Evolutionary conservation across 495 filamentous ascomycete genomes (phyloP).

Genomic region (Penicillium longicatenatum): DNA sequence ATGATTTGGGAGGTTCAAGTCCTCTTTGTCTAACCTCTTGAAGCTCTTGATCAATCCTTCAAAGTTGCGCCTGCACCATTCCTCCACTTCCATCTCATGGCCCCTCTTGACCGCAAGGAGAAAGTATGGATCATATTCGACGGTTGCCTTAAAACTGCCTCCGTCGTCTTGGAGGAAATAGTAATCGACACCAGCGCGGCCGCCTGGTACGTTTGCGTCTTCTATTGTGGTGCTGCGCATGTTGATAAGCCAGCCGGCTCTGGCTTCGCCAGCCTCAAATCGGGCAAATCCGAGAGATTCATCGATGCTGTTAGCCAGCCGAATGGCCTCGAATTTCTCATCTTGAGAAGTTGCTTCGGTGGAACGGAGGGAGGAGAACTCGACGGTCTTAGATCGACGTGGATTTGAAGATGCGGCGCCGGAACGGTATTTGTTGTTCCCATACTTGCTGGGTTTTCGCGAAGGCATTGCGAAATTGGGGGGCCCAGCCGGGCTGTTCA

Average conservation of each 20-base stretch:
- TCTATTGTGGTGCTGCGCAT: slow-evolving; percentile 88
- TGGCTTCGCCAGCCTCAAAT: slow-evolving; percentile 85
- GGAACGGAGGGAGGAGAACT: slow-evolving; percentile 69
- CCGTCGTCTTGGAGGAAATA: slow-evolving; percentile 97
- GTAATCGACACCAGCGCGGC: slow-evolving; percentile 89
- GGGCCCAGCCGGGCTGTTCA: slow-evolving; percentile 31
- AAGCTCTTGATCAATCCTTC: slow-evolving; percentile 83
- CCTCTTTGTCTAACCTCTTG: slow-evolving; percentile 83
- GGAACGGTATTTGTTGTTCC: slow-evolving; percentile 56
- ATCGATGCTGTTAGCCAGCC: slow-evolving; percentile 87
- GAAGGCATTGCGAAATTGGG: slow-evolving; percentile 54
- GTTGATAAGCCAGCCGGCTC: slow-evolving; percentile 91
- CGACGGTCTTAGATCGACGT: slow-evolving; percentile 70
- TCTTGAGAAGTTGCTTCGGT: slow-evolving; percentile 84
- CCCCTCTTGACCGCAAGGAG: slow-evolving; percentile 86
- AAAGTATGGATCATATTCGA: slow-evolving; percentile 97
- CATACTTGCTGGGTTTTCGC: slow-evolving; percentile 57
- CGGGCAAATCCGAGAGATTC: slow-evolving; percentile 91
- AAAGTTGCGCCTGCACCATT: slow-evolving; percentile 85
- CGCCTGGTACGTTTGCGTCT: slow-evolving; percentile 78
- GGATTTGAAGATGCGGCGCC: slow-evolving; percentile 51
- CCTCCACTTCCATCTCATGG: slow-evolving; percentile 89
- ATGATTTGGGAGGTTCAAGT: slow-evolving; percentile 95
- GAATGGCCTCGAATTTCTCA: slow-evolving; percentile 80
- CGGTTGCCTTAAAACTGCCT: slow-evolving; percentile 90